phyloP scores from a whole-genome alignment of 1,284 basidiomycete genomes.

The Erythrobasidium hasegawianum region DNA sequence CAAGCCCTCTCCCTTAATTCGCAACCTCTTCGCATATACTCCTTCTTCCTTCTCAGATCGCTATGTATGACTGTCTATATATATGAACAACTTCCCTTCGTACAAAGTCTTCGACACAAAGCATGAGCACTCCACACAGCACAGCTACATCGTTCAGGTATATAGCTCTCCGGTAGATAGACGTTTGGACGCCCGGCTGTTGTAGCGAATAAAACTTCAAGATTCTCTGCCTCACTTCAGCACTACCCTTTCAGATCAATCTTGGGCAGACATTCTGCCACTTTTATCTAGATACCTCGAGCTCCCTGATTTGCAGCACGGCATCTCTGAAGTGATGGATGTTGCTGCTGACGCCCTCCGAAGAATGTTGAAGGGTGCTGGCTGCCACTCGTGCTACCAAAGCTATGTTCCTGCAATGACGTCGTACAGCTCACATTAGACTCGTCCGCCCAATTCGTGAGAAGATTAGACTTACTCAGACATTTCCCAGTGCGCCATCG shows the following conservation, averaged over 20 bases:
- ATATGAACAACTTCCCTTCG: too few species aligned
- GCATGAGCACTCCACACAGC: too few species aligned
- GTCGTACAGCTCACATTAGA: background rate
- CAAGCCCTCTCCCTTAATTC: too few species aligned
- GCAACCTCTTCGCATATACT: too few species aligned
- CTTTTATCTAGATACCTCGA: conserved; percentile 21
- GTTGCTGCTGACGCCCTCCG: conserved; percentile 87
- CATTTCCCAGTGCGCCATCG: conserved; percentile 37
- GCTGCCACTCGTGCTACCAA: conserved; percentile 77
- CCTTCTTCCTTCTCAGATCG: too few species aligned
- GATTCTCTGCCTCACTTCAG: background rate
- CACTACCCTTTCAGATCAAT: too few species aligned
- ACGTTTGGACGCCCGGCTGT: background rate
- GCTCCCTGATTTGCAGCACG: conserved; percentile 49
- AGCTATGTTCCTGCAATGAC: conserved; percentile 57
- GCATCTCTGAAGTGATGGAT: conserved; percentile 71
- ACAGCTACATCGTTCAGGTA: background rate
- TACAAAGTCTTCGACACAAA: too few species aligned
- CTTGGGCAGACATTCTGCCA: too few species aligned
- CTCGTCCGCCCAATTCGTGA: too few species aligned
- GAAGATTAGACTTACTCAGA: conserved; percentile 39
- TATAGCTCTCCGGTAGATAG: background rate
- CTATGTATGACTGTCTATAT: too few species aligned
- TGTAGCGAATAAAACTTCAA: background rate
- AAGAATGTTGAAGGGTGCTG: conserved; percentile 67